Percentiles rank a stretch among this genome's conserved stretches.
Evolutionary conservation across 2,329 filamentous ascomycete species (phyloP).

Genomic region (Colletotrichum truncatum): DNA sequence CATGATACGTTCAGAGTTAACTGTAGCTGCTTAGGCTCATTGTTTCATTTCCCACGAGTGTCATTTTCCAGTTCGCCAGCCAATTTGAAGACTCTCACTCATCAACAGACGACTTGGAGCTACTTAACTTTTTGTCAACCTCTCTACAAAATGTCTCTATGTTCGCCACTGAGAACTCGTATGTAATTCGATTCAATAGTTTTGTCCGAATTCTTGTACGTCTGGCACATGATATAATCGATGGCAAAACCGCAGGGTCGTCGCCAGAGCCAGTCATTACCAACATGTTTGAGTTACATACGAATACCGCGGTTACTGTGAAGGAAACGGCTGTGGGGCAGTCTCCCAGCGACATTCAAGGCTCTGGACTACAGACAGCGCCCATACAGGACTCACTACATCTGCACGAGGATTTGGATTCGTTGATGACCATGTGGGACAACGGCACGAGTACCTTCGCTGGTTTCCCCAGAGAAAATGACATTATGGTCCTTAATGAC

Average conservation of each 20-base stretch:
- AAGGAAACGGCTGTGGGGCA: background rate
- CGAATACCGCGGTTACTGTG: no score
- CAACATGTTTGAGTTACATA: background rate
- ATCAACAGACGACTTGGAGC: background rate
- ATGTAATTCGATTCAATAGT: background rate
- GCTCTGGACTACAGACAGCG: background rate
- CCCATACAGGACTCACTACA: background rate
- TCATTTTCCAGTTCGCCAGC: constrained; percentile 2
- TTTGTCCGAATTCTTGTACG: background rate
- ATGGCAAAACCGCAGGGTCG: background rate
- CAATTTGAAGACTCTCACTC: background rate
- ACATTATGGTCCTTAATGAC: background rate
- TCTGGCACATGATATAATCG: background rate
- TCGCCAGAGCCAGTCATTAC: background rate
- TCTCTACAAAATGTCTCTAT: background rate
- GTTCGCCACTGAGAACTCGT: background rate
- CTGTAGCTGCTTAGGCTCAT: background rate
- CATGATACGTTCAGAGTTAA: no score
- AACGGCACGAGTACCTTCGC: background rate
- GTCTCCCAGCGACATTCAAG: background rate
- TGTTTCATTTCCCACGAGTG: background rate
- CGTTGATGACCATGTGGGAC: background rate
- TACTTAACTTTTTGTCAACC: background rate
- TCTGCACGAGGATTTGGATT: background rate
- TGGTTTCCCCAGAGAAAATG: background rate